phyloP scores from a whole-genome alignment of 2,329 filamentous ascomycete species.

The Lomentospora prolificans region DNA sequence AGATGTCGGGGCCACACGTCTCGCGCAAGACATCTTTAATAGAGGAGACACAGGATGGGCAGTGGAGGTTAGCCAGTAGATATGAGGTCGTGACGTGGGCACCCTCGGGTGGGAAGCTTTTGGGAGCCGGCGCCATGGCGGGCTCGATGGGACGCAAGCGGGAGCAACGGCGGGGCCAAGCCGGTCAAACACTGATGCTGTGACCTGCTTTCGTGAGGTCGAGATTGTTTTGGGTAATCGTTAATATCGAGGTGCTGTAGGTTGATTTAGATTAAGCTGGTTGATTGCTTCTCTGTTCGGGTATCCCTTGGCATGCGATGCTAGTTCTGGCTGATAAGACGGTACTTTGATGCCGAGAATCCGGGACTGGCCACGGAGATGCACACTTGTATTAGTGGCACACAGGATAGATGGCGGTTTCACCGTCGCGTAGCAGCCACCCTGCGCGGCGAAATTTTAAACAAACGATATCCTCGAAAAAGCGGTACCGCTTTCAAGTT shows the following conservation, averaged over 20 bases:
- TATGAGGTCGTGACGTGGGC: conserved; percentile 43
- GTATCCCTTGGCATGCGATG: neutral
- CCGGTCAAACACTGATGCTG: conserved; percentile 2
- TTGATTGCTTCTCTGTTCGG: neutral
- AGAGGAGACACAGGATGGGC: conserved; percentile 60
- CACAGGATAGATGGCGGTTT: neutral
- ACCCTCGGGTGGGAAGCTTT: conserved; percentile 3
- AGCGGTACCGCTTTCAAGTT: too few species aligned
- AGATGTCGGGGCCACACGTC: conserved; percentile 33
- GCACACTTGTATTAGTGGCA: too few species aligned
- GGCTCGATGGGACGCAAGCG: neutral
- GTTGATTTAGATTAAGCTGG: conserved; percentile 4
- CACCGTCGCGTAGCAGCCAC: neutral
- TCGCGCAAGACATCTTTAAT: conserved; percentile 51
- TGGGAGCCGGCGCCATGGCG: conserved; percentile 3
- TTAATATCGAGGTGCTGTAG: conserved; percentile 7
- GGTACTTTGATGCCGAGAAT: conserved; percentile 1
- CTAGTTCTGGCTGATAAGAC: conserved; percentile 5
- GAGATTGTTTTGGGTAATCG: conserved; percentile 6
- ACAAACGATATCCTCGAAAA: too few species aligned
- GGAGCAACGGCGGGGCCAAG: conserved; percentile 2
- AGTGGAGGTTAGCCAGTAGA: conserved; percentile 67
- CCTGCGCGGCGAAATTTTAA: too few species aligned
- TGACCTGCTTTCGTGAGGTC: neutral
- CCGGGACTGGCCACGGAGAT: neutral